Base-by-base conservation (phyloP, 176 grass and related monocot species). In the Aegilops sharonensis region DNA sequence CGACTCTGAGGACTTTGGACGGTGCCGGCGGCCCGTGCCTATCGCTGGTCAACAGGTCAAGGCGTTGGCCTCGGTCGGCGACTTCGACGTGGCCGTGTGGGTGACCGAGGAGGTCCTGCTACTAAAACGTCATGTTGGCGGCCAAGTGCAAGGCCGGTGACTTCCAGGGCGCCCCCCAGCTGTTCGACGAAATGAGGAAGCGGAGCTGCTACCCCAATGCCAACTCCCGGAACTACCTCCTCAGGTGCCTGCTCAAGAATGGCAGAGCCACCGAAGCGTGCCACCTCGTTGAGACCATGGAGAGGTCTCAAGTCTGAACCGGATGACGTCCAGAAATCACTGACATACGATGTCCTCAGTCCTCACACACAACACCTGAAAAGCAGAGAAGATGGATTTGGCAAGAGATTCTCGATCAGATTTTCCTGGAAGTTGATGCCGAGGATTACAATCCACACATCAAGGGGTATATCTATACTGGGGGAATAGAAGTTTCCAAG, bases 101-200 rank as follows among this genome's bases (percentile, higher is more conserved):
- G 81, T 94, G 61, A 94, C 92, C 32, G 69, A 89, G 76, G 81
- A 89, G 63, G 78, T 48, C 82, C 43, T 86, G 82, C 36, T 86
- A 94, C 39, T 94, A 94, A 65, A 91, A 92, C 72, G 90, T 89
- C 42, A 79, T 95, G 31, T 78, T 88, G 27, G 90, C 90, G 0
- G 86, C 82, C 0, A 95, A 80, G 78, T 94, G 95, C 48, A 78
- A 73, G 79, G 77, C 66, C 18, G 88, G 91, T 10, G 90, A 98
- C 71, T 91, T 92, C 62, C 29, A 86, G 40, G 91, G 95, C 20
- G 95, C 88, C 60, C 86, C 82, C 7, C 61, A 89, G 34, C 15
- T 98, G 90, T 85, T 98, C 78, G 91, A 95, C 54, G 90, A 94
- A 94, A 95, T 95, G 91, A 77, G 78, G 48, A 89, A 35, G 72